Evolutionary conservation across 805 yeast genomes (phyloP).

Genomic region (Metschnikowia proteae): DNA sequence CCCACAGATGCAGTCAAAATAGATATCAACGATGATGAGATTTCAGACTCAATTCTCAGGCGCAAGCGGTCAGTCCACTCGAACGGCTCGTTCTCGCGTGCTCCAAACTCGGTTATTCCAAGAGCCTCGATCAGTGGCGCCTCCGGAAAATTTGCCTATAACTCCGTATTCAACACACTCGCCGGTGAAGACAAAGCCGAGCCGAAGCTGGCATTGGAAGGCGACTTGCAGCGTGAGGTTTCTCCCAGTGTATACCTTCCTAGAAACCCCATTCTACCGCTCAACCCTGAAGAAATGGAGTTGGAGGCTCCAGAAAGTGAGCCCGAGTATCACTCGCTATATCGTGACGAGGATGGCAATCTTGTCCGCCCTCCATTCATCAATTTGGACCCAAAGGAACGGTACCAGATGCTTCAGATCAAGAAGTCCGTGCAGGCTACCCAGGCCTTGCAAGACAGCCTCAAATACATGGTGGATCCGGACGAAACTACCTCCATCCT

Average conservation of each 20-base stretch:
- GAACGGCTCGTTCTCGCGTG: neutral
- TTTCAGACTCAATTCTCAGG: neutral
- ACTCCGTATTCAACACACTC: conserved; percentile 10
- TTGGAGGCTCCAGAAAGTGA: conserved; percentile 13
- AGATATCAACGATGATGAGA: conserved; percentile 1
- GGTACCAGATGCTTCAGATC: conserved; percentile 39
- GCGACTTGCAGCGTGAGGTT: conserved; percentile 9
- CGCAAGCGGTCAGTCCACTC: neutral
- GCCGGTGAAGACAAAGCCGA: conserved; percentile 8
- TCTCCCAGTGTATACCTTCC: conserved; percentile 18
- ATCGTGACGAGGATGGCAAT: conserved; percentile 36
- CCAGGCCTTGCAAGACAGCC: conserved; percentile 28
- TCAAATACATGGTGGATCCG: conserved; percentile 41
- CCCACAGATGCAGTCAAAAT: neutral
- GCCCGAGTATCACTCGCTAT: conserved; percentile 32
- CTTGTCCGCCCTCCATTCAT: conserved; percentile 43
- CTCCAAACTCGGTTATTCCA: conserved; percentile 11
- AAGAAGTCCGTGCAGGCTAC: conserved; percentile 38
- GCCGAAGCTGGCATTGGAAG: conserved; percentile 5
- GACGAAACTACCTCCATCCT: conserved; percentile 30
- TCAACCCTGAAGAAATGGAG: conserved; percentile 10
- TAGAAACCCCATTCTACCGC: conserved; percentile 16
- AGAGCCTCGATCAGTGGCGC: conserved; percentile 12
- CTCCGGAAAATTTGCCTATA: conserved; percentile 5
- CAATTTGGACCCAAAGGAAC: conserved; percentile 40